Base-by-base conservation (phyloP, 768 basidiomycete genomes). In the Tulasnella sp. region DNA sequence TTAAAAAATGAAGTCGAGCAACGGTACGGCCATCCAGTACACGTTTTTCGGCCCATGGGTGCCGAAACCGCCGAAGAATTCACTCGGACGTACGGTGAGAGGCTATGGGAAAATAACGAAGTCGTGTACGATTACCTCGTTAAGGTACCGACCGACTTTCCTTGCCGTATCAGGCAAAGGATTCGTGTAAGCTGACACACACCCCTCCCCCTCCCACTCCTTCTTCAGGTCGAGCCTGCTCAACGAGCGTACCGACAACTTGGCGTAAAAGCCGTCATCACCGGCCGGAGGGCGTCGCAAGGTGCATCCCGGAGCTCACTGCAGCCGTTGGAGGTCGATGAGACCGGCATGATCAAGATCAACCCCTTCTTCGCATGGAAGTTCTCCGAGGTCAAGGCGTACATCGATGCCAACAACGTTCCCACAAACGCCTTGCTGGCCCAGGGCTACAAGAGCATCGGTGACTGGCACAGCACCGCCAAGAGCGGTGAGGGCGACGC, bases 381-480 rank as follows among this genome's bases (percentile, higher is more conserved):
- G 29, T 97, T 98, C 84, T 83, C 86, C 10, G 84, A 93, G 55
- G 93, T 98, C 23, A 91, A 98, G 80, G 91, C 90, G 83, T 96
- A 98, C 83, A 88, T 97, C 80, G 89, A 89, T 61, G 87, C 89
- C 79, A 90, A 98, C 84, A 85, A 89, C 69, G 96, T 98, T 0
- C 96, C 96, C 2, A 89, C 90, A 79, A 99, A 99, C 86, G 90
- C 88, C 79, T 87, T 99, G 5, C 88, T 99, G 55, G 90, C 90
- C 79, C 90, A 95, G 83, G 98, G 98, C 3, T 99, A 99, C 86
- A 92, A 91, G 81, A 95, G 94, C 82, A 90, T 99, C 80, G 98
- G 98, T 4, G 98, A 99, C 84, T 97, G 96, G 93, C 98, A 99
- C 85, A 96, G 94, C 80, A 99, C 98, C 0, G 87, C 77, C 29